A percentile compares a stretch with the other conserved stretches of the same genome.
phyloP scores from a whole-genome alignment of 257 asterid species.

The Solanum appendiculatum region DNA sequence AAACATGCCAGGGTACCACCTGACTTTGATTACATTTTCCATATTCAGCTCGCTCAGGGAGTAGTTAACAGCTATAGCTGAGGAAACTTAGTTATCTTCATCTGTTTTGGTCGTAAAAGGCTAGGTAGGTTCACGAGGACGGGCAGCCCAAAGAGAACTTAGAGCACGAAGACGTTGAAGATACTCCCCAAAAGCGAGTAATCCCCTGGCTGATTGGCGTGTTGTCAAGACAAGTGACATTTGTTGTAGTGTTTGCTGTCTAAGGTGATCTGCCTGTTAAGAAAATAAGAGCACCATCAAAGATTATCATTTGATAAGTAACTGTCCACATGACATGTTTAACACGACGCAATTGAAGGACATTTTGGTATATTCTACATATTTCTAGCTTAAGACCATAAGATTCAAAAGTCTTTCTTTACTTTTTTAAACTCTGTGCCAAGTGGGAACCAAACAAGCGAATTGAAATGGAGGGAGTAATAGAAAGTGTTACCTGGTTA shows the following conservation, averaged over 20 bases:
- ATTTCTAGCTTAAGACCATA: not conserved
- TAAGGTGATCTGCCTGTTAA: conserved; percentile 42
- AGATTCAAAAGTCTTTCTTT: not conserved
- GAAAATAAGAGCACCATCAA: not conserved
- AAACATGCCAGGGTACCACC: not conserved
- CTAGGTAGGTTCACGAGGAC: conserved; percentile 26
- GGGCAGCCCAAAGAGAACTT: conserved; percentile 23
- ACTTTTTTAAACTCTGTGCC: not conserved
- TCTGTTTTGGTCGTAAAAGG: not conserved
- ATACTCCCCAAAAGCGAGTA: conserved; percentile 36
- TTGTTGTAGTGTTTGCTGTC: conserved; percentile 27
- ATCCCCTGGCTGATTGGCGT: conserved; percentile 34
- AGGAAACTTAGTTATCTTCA: not conserved
- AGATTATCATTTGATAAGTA: not conserved
- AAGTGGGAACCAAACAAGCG: not conserved
- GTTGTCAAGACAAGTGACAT: conserved; percentile 19
- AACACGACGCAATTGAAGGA: not conserved
- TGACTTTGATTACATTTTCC: not conserved
- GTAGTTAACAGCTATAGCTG: not conserved
- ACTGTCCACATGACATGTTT: not conserved
- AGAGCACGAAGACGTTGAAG: conserved; percentile 28
- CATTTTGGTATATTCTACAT: too few relatives aligned
- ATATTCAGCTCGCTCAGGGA: not conserved
- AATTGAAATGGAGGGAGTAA: not conserved
- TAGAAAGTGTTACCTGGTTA: conserved; percentile 41